Evolutionary conservation across 495 filamentous ascomycete genomes (phyloP).

Genomic region (Astrocystis sublimbata): DNA sequence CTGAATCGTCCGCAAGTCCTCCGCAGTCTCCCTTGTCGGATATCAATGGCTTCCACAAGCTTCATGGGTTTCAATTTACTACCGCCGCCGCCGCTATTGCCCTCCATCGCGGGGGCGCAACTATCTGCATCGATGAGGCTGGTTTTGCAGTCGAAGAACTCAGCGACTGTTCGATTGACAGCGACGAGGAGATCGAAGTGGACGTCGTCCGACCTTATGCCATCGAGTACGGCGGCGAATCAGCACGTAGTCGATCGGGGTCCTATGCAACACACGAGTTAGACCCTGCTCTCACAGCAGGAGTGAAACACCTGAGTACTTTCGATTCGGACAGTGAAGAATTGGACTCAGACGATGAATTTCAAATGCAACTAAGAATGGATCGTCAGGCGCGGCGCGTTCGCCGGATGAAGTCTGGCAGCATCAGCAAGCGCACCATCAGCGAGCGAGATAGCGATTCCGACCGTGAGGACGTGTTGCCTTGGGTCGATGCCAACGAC

Average conservation of each 20-base stretch:
- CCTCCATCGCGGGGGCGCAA: constrained; percentile 17
- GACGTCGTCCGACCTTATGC: constrained; percentile 43
- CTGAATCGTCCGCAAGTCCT: constrained; percentile 30
- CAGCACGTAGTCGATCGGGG: constrained; percentile 44
- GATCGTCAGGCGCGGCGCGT: constrained; percentile 42
- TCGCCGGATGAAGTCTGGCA: constrained; percentile 52
- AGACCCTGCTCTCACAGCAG: constrained; percentile 40
- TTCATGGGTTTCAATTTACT: constrained; percentile 23
- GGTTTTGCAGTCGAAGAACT: constrained; percentile 48
- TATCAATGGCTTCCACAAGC: constrained; percentile 29
- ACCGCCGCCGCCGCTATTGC: constrained; percentile 17
- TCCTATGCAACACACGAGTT: constrained; percentile 40
- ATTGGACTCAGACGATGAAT: constrained; percentile 43
- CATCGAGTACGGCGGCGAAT: constrained; percentile 48
- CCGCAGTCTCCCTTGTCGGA: constrained; percentile 39
- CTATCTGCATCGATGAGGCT: constrained; percentile 36
- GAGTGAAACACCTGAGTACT: constrained; percentile 45
- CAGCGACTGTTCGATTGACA: constrained; percentile 42
- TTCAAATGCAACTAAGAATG: constrained; percentile 28
- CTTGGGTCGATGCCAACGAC: constrained; percentile 43
- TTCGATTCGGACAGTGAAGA: constrained; percentile 44
- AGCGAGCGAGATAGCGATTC: constrained; percentile 56
- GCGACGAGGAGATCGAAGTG: constrained; percentile 39
- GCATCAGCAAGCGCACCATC: constrained; percentile 55
- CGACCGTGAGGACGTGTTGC: constrained; percentile 52